Percentiles rank a stretch among this genome's conserved stretches.
These are phyloP conservation scores for Blastobotrys parvus DNA, from an alignment of 805 yeast species.

Conservation along the genomic window DNA sequence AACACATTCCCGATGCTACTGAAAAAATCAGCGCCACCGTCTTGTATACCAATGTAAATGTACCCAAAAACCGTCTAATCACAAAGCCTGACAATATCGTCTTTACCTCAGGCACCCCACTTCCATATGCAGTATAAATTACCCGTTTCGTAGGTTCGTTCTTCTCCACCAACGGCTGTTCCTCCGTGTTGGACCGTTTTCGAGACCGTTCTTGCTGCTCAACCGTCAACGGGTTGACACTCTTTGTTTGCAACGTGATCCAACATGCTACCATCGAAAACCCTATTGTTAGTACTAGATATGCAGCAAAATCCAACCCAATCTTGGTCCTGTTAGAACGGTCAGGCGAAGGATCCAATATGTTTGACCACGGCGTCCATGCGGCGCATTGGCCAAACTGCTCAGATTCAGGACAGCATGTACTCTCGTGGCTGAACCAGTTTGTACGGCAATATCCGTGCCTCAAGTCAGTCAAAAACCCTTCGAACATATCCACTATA, in stretches of 20 bases:
- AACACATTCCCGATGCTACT: constrained; percentile 47
- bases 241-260: constrained; percentile 40
- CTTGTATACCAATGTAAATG: constrained; percentile 42
- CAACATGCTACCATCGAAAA: constrained; percentile 39
- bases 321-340: constrained; percentile 2
- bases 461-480: constrained; percentile 41
- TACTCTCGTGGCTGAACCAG: constrained; percentile 36
- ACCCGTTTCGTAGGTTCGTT: constrained; percentile 12
- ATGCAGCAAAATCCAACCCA: constrained; percentile 30
- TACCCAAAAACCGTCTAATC: constrained; percentile 44
- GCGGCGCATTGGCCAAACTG: constrained; percentile 26
- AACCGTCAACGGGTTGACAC: constrained; percentile 25
- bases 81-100: constrained; percentile 53
- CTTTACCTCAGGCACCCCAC: constrained; percentile 56
- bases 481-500: constrained; percentile 40
- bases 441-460: constrained; percentile 42
- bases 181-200: neutral
- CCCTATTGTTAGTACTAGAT: constrained; percentile 31
- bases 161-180: neutral
- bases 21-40: constrained; percentile 42
- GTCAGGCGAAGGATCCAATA: constrained; percentile 4
- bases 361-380: constrained; percentile 41
- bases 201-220: constrained; percentile 3
- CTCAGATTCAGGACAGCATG: constrained; percentile 31
- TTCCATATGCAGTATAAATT: constrained; percentile 47